Percentiles rank a stretch among this genome's conserved stretches.
Evolutionary conservation across 352 stramenopile genomes (phyloP).

Genomic region (Blastocystis sp.): DNA sequence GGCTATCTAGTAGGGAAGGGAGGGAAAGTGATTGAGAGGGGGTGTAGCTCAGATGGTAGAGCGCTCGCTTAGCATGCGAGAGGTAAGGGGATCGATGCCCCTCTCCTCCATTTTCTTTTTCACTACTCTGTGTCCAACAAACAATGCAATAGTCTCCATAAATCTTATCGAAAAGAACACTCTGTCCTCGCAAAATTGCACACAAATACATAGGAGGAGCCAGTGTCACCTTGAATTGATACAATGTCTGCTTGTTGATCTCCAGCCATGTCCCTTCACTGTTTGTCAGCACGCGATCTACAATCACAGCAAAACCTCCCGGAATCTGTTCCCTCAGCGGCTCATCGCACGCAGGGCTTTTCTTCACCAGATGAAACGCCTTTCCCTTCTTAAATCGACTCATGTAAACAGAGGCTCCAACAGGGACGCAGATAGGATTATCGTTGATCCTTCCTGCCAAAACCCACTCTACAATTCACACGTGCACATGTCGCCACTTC

Average conservation of each 20-base stretch:
- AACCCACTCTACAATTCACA: background rate
- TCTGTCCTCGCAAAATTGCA: conserved; percentile 12
- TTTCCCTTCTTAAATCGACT: conserved; percentile 49
- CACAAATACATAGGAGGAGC: conserved; percentile 40
- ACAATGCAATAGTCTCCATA: conserved; percentile 33
- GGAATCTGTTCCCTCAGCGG: conserved; percentile 15
- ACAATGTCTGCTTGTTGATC: conserved; percentile 24
- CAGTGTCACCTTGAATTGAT: conserved; percentile 19
- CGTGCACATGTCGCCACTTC: background rate
- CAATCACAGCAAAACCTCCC: conserved; percentile 50
- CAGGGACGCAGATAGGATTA: conserved; percentile 44
- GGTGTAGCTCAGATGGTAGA: conserved; percentile 61
- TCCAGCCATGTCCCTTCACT: conserved; percentile 32
- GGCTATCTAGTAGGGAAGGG: background rate
- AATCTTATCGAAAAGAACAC: conserved; percentile 47
- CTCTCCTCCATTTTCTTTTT: conserved; percentile 46
- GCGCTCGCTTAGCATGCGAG: conserved; percentile 61
- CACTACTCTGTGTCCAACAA: background rate
- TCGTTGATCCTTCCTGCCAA: conserved; percentile 35
- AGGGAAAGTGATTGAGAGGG: background rate
- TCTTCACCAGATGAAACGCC: conserved; percentile 56
- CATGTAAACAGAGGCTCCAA: conserved; percentile 25
- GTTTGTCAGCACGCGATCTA: conserved; percentile 2
- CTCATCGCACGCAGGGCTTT: conserved; percentile 2
- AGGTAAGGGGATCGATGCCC: conserved; percentile 61